Conservation (phyloP, 176 grass and related monocot species). For the Oropetium thomaeum region DNA sequence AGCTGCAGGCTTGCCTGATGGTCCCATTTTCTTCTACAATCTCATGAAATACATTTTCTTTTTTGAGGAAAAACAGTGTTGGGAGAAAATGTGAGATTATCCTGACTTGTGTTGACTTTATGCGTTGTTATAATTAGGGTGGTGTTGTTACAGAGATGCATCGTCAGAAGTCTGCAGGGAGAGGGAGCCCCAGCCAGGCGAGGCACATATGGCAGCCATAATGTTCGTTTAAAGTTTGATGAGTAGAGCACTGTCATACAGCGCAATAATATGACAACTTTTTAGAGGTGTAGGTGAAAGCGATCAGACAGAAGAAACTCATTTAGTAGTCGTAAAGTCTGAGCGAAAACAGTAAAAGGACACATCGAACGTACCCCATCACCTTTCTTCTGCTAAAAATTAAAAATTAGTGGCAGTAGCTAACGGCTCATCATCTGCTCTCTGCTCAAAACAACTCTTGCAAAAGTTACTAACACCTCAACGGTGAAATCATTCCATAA, state of each 20-base stretch:
- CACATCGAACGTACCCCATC: slow-evolving; percentile 8
- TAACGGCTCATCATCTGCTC: neutral
- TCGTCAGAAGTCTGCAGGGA: slow-evolving; percentile 7
- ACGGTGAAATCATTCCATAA: neutral
- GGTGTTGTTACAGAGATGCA: slow-evolving; percentile 31
- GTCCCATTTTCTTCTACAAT: too few relatives aligned
- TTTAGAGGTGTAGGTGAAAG: slow-evolving; percentile 27
- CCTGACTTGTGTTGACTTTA: neutral
- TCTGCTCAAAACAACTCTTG: neutral
- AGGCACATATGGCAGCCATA: neutral
- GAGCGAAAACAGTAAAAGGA: slow-evolving; percentile 17
- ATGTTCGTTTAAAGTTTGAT: neutral
- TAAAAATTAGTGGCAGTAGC: neutral
- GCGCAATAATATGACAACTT: slow-evolving; percentile 9
- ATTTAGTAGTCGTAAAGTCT: slow-evolving; percentile 42
- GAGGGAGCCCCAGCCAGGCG: neutral
- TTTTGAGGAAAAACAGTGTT: too few relatives aligned
- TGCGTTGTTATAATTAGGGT: slow-evolving; percentile 15
- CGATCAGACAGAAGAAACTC: slow-evolving; percentile 23
- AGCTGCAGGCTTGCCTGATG: too few relatives aligned
- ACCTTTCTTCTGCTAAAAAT: neutral
- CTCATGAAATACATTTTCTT: too few relatives aligned
- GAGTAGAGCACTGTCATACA: neutral
- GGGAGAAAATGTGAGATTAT: too few relatives aligned
- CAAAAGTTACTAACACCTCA: neutral